Conservation (phyloP, 1,284 basidiomycete species). For the Chondrostereum purpureum region DNA sequence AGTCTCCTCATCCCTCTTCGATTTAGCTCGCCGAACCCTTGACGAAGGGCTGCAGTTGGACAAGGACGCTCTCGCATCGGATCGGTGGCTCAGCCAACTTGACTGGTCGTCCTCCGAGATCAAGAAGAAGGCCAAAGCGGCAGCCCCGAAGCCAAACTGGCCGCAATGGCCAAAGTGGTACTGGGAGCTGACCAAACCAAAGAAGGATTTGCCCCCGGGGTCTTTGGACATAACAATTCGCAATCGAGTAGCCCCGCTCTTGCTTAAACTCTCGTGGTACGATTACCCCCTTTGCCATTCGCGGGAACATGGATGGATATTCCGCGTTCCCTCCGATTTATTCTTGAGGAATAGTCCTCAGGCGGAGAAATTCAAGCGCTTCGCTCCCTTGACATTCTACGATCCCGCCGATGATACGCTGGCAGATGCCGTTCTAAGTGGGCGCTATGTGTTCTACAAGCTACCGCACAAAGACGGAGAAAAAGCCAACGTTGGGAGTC, state of each 20-base stretch:
- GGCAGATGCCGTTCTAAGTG: slow-evolving; percentile 34
- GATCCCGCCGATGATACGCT: slow-evolving; percentile 57
- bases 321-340: slow-evolving; percentile 53
- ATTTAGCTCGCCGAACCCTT: slow-evolving; percentile 20
- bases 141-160: slow-evolving; percentile 38
- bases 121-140: slow-evolving; percentile 11
- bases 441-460: slow-evolving; percentile 74
- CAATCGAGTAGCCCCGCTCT: slow-evolving; percentile 77
- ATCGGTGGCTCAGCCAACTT: slow-evolving; percentile 49
- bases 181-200: slow-evolving; percentile 80
- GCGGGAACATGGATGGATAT: slow-evolving; percentile 89
- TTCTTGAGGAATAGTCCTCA: not conserved
- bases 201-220: slow-evolving; percentile 56
- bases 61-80: slow-evolving; percentile 10
- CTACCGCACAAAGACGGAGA: slow-evolving; percentile 96
- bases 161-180: slow-evolving; percentile 88
- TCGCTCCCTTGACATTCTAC: slow-evolving; percentile 45
- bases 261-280: slow-evolving; percentile 86
- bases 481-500: slow-evolving; percentile 88
- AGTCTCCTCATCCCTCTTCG: slow-evolving; percentile 15
- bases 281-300: slow-evolving; percentile 84
- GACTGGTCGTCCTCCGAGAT: slow-evolving; percentile 38
- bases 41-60: slow-evolving; percentile 14
- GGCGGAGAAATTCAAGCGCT: slow-evolving; percentile 23
- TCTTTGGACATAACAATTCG: slow-evolving; percentile 84